These are phyloP conservation scores for Dendrostoma leiphaemia DNA, from an alignment of 2,329 filamentous ascomycete species.

Conservation along the genomic window DNA sequence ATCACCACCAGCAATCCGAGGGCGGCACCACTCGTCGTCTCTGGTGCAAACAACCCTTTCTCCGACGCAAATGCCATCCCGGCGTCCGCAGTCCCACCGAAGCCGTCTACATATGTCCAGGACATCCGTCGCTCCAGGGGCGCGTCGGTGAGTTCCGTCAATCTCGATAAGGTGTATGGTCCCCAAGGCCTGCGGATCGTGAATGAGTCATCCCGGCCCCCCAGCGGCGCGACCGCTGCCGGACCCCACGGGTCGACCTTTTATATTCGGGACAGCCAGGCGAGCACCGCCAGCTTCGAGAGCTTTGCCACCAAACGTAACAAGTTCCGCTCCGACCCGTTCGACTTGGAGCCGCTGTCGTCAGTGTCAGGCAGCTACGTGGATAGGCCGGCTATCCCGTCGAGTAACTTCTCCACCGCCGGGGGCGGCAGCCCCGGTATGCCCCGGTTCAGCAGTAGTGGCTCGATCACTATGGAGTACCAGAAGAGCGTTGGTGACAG, in stretches of 20 bases:
- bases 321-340: slow-evolving; percentile 63
- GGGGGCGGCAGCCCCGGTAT: slow-evolving; percentile 18
- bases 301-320: slow-evolving; percentile 47
- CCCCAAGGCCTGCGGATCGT: slow-evolving; percentile 5
- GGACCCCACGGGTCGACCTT: slow-evolving; percentile 14
- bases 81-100: slow-evolving; percentile 24
- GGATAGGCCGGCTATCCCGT: slow-evolving; percentile 28
- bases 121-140: slow-evolving; percentile 49
- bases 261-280: slow-evolving; percentile 31
- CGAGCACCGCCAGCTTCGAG: slow-evolving; percentile 43
- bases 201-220: slow-evolving; percentile 16
- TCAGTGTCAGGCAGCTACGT: slow-evolving; percentile 27
- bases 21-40: slow-evolving; percentile 34
- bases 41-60: slow-evolving; percentile 42
- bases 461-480: slow-evolving; percentile 3
- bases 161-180: slow-evolving; percentile 22
- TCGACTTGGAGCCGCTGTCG: slow-evolving; percentile 59
- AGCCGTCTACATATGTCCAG: slow-evolving; percentile 43
- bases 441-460: not conserved
- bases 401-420: slow-evolving; percentile 27
- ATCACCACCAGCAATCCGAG: slow-evolving; percentile 37
- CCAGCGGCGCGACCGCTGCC: not conserved
- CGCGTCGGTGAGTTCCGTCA: slow-evolving; percentile 34
- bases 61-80: slow-evolving; percentile 46
- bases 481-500: slow-evolving; percentile 22